Evolutionary conservation across 176 grass and related monocot species (phyloP), one percentile per base, ranked within the genome.

Genomic region (Avena eriantha): DNA sequence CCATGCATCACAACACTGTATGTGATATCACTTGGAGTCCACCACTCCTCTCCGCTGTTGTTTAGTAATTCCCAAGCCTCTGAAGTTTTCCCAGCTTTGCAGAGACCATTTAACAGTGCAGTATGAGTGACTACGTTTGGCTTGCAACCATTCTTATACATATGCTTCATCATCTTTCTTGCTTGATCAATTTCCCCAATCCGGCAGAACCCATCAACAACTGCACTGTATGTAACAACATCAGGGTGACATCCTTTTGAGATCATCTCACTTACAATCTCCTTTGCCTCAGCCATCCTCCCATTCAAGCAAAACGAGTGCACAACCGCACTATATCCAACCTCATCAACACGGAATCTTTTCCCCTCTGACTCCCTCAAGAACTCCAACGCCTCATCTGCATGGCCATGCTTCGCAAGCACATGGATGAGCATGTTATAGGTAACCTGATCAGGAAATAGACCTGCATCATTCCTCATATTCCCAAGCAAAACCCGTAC

Each of bases 1-100:
- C 96, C 96, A 80, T 98, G 96, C 92, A 98, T 98, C 7, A 98
- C 79, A 18, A 92, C 96, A 69, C 96, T 95, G 51, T 94, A 98
- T 54, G 96, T 90, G 67, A 95, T 89, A 73, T 22, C 79, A 88
- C 63, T 98, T 31, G 96, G 96, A 80, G 90, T 93, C 96, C 96
- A 98, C 93, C 93, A 98, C 23, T 98, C 96, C 59, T 92, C 88
- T 83, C 80, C 88, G 0, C 96, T 96, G 81, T 88, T 96, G 58
- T 98, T 92, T 55, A 98, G 84, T 88, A 98, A 82, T 31, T 91
- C 96, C 88, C 89, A 89, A 3, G 96, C 96, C 72, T 98, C 93
- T 4, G 80, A 88, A 72, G 96, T 89, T 71, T 87, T 95, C 10
- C 90, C 90, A 70, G 91, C 80, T 87, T 72, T 95, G 87, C 96